Evolutionary conservation across 805 yeast genomes (phyloP).

Genomic region (Saturnispora sekii): DNA sequence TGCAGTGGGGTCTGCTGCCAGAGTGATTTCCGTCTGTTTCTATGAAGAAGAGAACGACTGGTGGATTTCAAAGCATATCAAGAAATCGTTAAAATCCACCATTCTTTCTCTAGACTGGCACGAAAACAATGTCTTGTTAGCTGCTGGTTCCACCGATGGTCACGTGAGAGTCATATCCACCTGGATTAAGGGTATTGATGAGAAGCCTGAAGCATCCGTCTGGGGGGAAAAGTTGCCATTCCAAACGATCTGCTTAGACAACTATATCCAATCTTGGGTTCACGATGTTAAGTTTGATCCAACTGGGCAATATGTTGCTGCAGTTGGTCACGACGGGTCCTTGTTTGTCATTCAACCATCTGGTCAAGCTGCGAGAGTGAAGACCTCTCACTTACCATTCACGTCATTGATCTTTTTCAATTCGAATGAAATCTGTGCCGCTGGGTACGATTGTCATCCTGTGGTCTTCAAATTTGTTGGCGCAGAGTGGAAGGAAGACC

Average conservation of each 20-base stretch:
- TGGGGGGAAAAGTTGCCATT: slow-evolving; percentile 98
- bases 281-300: slow-evolving; percentile 86
- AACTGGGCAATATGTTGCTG: slow-evolving; percentile 66
- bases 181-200: slow-evolving; percentile 79
- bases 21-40: slow-evolving; percentile 91
- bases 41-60: slow-evolving; percentile 94
- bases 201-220: slow-evolving; percentile 65
- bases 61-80: slow-evolving; percentile 99
- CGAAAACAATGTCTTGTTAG: slow-evolving; percentile 79
- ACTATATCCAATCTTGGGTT: slow-evolving; percentile 73
- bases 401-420: slow-evolving; percentile 61
- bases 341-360: slow-evolving; percentile 66
- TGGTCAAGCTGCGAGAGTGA: slow-evolving; percentile 43
- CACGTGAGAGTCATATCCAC: slow-evolving; percentile 85
- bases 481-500: slow-evolving; percentile 50
- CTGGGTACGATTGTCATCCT: slow-evolving; percentile 90
- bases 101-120: slow-evolving; percentile 85
- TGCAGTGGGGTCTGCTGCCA: slow-evolving; percentile 94
- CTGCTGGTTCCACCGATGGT: slow-evolving; percentile 90
- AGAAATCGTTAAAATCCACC: slow-evolving; percentile 88
- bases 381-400: slow-evolving; percentile 72
- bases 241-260: slow-evolving; percentile 82
- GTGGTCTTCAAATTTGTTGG: slow-evolving; percentile 61
- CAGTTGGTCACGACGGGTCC: slow-evolving; percentile 81
- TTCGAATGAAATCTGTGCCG: slow-evolving; percentile 65